Evolutionary conservation across 1,139 yeast genomes (phyloP), one percentile per base, ranked within the genome.

Genomic region (Casaregolazyma lundiana): DNA sequence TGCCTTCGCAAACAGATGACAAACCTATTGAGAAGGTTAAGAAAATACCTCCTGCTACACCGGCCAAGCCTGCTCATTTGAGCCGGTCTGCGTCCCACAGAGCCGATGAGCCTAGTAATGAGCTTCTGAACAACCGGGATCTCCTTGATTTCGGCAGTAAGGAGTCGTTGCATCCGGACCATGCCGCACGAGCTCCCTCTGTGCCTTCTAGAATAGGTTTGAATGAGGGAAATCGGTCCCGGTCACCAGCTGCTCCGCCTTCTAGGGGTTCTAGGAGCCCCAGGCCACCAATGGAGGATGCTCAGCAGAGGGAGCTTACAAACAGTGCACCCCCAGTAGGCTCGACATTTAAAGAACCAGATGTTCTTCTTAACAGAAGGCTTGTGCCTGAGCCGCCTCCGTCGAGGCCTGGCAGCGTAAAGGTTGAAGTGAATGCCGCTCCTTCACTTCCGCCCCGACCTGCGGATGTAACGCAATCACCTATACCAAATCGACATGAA

Each of bases 171-270:
- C 15, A 26, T 32, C 13, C 30, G 35, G 6, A n/a, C 32, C 35
- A 19, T 39, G 35, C 15, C 45, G 20, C 15, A 36, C 19, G 15
- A 30, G 32, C 32, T 26, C 16, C 22, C 17, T 15, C 13, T 22
- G 29, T 11, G 15, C 30, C 24, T 4, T 13, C 41, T 7, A 29
- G 43, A 15, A 17, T 44, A 22, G 16, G 11, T 35, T 22, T 13
- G 36, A 19, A 15, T 22, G 17, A n/a, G 21, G 34, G 13, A 22
- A 7, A 36, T 35, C 36, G 50, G 6, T 30, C 44, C 17, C 26
- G 24, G n/a, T 35, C 52, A 19, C 52, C 53, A 4, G 18, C 35
- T 6, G 52, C 50, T 15, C 55, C 55, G 7, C 53, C 55, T 18
- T 51, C 53, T 22, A 44, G 52, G 7, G 21, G 26, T 30, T 26